These are phyloP conservation scores for Fomitopsis pulvina DNA, from an alignment of 768 basidiomycete species.

Conservation along the genomic window DNA sequence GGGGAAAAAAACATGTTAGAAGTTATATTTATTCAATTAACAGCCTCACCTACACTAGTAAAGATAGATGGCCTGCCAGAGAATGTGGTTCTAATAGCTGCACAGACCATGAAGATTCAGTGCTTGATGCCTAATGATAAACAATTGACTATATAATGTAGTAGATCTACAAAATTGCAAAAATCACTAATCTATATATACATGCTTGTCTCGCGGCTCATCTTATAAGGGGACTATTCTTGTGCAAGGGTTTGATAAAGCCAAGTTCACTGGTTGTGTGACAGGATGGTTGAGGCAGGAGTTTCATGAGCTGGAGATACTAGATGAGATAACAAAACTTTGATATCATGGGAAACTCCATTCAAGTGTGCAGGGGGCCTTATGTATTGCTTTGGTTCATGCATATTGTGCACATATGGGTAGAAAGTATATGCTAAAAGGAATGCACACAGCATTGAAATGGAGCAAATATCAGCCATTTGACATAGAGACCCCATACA, in stretches of 20 bases:
- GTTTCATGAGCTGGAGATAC: no score
- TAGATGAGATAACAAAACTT: no score
- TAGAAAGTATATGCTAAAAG: not conserved
- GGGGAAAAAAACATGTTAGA: conserved; percentile 2
- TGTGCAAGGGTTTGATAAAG: conserved; percentile 8
- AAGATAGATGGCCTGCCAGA: conserved; percentile 9
- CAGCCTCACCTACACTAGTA: conserved; percentile 2
- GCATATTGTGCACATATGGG: not conserved
- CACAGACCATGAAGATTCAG: conserved; percentile 12
- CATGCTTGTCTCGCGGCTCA: conserved; percentile 16
- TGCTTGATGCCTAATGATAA: conserved; percentile 22
- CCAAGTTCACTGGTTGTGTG: no score
- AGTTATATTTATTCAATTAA: conserved; percentile 11
- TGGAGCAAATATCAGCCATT: conserved; percentile 1
- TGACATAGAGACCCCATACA: not conserved
- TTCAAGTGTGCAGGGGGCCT: not conserved
- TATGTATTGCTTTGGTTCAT: conserved; percentile 8
- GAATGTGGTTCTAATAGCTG: conserved; percentile 15
- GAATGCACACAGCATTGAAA: conserved; percentile 1
- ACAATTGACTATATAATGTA: conserved; percentile 15
- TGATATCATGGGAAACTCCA: conserved; percentile 1
- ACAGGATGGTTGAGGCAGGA: no score
- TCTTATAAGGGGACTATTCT: conserved; percentile 11
- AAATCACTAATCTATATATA: conserved; percentile 15
- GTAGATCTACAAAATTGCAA: conserved; percentile 11